Conservation (phyloP, 1,284 basidiomycete species). For the Nidula niveotomentosa region DNA sequence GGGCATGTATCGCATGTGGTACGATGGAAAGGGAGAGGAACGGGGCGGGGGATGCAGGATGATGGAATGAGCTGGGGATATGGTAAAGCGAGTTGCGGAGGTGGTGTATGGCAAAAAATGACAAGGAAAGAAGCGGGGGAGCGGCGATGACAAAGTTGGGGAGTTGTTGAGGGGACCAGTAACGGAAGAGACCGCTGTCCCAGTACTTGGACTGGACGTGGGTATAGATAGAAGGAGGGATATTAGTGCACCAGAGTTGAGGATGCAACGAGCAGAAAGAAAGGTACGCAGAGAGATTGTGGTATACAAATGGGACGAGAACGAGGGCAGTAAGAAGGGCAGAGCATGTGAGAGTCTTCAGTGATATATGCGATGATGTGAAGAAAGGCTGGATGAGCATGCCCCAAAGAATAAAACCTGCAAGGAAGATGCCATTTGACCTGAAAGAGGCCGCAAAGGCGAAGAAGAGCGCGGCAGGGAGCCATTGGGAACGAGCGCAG, state of each 20-base stretch:
- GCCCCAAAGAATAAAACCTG: conserved; percentile 77
- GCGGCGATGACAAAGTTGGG: conserved; percentile 87
- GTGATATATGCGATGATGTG: too few species aligned
- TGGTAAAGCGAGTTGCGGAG: conserved; percentile 18
- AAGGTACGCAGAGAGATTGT: conserved; percentile 68
- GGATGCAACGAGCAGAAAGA: conserved; percentile 56
- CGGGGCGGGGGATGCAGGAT: conserved; percentile 8
- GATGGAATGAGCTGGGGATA: not conserved
- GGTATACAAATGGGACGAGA: conserved; percentile 65
- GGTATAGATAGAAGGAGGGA: conserved; percentile 75
- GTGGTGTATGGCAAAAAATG: conserved; percentile 40
- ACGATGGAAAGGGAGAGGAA: conserved; percentile 35
- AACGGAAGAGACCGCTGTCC: conserved; percentile 83
- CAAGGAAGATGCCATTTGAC: conserved; percentile 80
- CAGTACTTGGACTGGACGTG: conserved; percentile 88
- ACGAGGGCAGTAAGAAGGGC: conserved; percentile 43
- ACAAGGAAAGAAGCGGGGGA: conserved; percentile 65
- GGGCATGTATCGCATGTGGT: conserved; percentile 75
- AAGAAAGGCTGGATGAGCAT: conserved; percentile 55
- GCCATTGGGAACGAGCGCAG: conserved; percentile 48
- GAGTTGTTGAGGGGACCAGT: conserved; percentile 83
- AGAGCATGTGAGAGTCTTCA: conserved; percentile 10
- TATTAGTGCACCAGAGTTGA: conserved; percentile 63
- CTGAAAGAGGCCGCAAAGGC: conserved; percentile 69
- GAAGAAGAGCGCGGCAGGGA: conserved; percentile 61